Evolutionary conservation across 2,329 filamentous ascomycete genomes (phyloP).

Genomic region (Aspergillus tubingensis): DNA sequence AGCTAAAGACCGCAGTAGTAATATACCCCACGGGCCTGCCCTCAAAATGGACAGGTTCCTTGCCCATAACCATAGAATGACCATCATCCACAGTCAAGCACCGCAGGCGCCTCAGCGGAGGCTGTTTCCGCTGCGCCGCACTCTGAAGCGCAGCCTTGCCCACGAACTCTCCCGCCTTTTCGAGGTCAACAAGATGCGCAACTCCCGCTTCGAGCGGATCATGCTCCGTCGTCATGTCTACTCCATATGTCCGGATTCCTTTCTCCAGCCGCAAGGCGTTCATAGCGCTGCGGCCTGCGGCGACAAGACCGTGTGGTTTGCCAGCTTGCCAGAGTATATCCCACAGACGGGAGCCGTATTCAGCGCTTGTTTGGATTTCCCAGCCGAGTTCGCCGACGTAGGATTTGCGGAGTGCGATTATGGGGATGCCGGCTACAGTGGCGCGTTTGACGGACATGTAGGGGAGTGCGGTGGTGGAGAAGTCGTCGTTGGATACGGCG

Average conservation of each 20-base stretch:
- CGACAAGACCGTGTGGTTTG: slow-evolving; percentile 56
- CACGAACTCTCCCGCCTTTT: slow-evolving; percentile 45
- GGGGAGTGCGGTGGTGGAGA: slow-evolving; percentile 44
- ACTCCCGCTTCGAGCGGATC: slow-evolving; percentile 63
- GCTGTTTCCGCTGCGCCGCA: slow-evolving; percentile 44
- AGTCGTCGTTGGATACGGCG: slow-evolving; percentile 33
- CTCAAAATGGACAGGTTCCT: slow-evolving; percentile 60
- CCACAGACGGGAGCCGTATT: slow-evolving; percentile 61
- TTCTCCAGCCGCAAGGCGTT: slow-evolving; percentile 62
- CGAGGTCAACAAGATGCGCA: slow-evolving; percentile 50
- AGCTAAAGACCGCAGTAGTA: slow-evolving; percentile 63
- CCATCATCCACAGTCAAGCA: slow-evolving; percentile 60
- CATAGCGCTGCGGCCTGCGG: slow-evolving; percentile 61
- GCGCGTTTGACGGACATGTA: slow-evolving; percentile 55
- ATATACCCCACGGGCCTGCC: slow-evolving; percentile 57
- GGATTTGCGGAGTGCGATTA: slow-evolving; percentile 58
- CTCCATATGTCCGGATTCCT: slow-evolving; percentile 59
- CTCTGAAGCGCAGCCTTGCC: slow-evolving; percentile 54
- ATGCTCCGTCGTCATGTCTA: slow-evolving; percentile 63
- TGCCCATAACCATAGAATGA: slow-evolving; percentile 59
- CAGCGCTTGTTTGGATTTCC: slow-evolving; percentile 63
- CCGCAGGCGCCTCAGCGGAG: slow-evolving; percentile 31
- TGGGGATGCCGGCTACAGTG: slow-evolving; percentile 57
- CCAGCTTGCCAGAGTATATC: slow-evolving; percentile 60
- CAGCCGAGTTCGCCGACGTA: slow-evolving; percentile 64